Evolutionary conservation across 129 eudicot genomes (phyloP), one percentile per base, ranked within the genome.

Genomic region (Cynara cardunculus): DNA sequence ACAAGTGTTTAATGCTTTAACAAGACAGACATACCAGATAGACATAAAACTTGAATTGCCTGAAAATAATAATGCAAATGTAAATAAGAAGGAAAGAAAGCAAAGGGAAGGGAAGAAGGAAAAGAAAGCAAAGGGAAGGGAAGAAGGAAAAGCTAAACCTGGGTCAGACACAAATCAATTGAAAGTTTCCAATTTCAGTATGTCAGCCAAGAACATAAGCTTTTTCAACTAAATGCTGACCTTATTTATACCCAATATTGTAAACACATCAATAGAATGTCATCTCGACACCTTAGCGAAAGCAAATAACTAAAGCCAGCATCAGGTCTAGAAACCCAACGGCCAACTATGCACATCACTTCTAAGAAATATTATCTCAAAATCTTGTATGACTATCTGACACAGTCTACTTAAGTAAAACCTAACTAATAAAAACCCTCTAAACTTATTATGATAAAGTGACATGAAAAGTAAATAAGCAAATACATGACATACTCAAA

Each of bases 1-100:
- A 70, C 11, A 70, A 71, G 27, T 71, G 53, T 56, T 53, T 53
- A 46, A 16, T 69, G 32, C 56, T 69, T 79, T 62, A 46, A 69
- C 30, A 78, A 69, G 74, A 68, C 44, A 37, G 9, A 32, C 31
- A 34, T 19, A 34, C 31, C 24, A 49, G 25, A 67, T 77, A 37
- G 4, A 65, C 62, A 73, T 13, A 73, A 19, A 64, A 64, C 62
- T n/a, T 64, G 35, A 77, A 35, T 14, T 65, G 25, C n/a, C 27
- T 41, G 77, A 44, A 22, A 73, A 64, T 19, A 24, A 64, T 22
- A 64, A 64, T 64, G 16, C 69, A 22, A 64, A 73, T 73, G 64
- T 73, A 25, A 41, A 37, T 37, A 14, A 25, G 18, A 12, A 37
- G 32, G 35, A 53, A 75, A 27, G 25, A 56, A 27, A 4, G 24